Base-by-base conservation (phyloP, 2,329 filamentous ascomycete genomes). In the Calonectria pteridis region DNA sequence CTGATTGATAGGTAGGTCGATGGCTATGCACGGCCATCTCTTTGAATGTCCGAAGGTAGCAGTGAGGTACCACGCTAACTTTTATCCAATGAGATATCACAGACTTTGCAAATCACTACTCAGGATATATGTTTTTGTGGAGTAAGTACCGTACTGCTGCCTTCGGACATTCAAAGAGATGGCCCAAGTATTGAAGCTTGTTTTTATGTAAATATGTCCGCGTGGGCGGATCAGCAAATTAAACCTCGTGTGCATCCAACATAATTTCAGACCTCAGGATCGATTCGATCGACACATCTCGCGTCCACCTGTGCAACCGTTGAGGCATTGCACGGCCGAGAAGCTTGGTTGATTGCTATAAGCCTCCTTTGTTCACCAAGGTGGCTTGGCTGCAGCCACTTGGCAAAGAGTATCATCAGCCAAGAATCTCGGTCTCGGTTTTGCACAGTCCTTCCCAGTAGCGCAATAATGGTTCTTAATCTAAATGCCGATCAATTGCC, bases 251-350 rank as follows among this genome's bases (percentile, higher is more conserved):
- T 4, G 43, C n/a, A 46, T n/a, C n/a, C n/a, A 18, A n/a, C 2
- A 13, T 4, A 4, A n/a, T 5, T 23, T 3, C 2, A 23, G 3
- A 23, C 11, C 10, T 13, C 20, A 4, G 10, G 1, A 23, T n/a
- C 4, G 4, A 9, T 23, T 46, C 20, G 3, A 46, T 23, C 7
- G n/a, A 23, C 3, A n/a, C 7, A 2, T 5, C 23, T n/a, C 20
- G 9, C 43, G 13, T 20, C 4, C 43, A 23, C 1, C n/a, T 9
- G 20, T 18, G 18, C 20, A 46, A 10, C n/a, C 2, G 7, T 23
- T 23, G 43, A 6, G 3, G 20, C 7, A 46, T 23, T 13, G 9
- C 23, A 23, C 6, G 43, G 7, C 43, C 5, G n/a, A 23, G 43
- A 18, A 7, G 43, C 43, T 23, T 11, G 20, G n/a, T 11, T 18